Conservation (phyloP, 1,139 yeast species). For the Lodderomyces jiufengensis region DNA sequence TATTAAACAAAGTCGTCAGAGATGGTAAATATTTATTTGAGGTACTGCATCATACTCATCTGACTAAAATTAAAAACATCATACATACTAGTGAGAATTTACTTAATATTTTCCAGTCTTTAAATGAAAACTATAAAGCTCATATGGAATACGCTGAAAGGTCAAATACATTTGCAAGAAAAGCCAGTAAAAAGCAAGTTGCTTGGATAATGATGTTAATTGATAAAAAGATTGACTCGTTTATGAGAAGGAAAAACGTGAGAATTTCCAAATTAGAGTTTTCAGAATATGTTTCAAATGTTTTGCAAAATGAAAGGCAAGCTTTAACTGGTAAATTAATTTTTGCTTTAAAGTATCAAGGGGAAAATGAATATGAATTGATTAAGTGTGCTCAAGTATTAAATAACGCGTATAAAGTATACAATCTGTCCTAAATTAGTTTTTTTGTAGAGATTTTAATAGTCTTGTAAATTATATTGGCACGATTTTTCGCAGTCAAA, state of each 20-base stretch:
- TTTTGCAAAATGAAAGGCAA: constrained; percentile 2
- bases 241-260: not conserved
- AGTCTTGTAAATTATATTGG: no score
- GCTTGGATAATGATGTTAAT: constrained; percentile 2
- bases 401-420: not conserved
- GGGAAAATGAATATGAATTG: constrained; percentile 2
- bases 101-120: constrained; percentile 4
- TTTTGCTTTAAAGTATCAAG: constrained; percentile 7
- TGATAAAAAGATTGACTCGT: not conserved
- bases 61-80: constrained; percentile 10
- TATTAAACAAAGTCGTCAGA: constrained; percentile 14
- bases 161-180: constrained; percentile 4
- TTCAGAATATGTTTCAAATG: constrained; percentile 1
- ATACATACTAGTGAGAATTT: constrained; percentile 17
- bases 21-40: constrained; percentile 14
- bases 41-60: constrained; percentile 15
- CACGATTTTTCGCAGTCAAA: no score
- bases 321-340: constrained; percentile 5
- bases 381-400: constrained; percentile 1
- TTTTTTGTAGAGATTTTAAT: no score
- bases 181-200: constrained; percentile 6
- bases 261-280: constrained; percentile 1
- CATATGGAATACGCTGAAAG: constrained; percentile 2
- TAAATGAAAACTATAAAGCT: constrained; percentile 1
- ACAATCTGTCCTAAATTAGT: no score